Evolutionary conservation across 345 rosid genomes (phyloP).

Genomic region (Physaria fendleri): DNA sequence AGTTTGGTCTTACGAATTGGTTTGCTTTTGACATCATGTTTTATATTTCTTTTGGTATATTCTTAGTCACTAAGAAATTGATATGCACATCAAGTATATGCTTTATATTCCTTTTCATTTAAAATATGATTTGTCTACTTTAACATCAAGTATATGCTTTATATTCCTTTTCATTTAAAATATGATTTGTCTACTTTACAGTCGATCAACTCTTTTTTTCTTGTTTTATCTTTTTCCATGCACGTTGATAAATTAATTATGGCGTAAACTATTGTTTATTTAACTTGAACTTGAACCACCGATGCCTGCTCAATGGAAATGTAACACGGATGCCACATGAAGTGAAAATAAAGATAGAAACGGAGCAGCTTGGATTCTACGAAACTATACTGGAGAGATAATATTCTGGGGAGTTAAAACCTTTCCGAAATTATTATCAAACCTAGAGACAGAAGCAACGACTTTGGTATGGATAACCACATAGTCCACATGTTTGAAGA

Average conservation of each 20-base stretch:
- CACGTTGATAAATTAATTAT: slow-evolving; percentile 29
- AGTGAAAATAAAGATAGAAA: too few species aligned
- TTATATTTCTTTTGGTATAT: slow-evolving; percentile 13
- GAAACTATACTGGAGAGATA: too few species aligned
- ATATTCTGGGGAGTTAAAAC: too few species aligned
- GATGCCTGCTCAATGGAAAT: too few species aligned
- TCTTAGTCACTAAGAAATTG: slow-evolving; percentile 18
- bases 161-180: not conserved
- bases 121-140: not conserved
- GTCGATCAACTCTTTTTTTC: not conserved
- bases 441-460: too few species aligned
- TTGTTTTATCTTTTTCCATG: not conserved
- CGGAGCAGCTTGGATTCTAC: too few species aligned
- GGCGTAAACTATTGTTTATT: slow-evolving; percentile 5
- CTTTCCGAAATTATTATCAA: too few species aligned
- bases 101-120: slow-evolving; percentile 1
- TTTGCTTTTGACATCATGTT: not conserved
- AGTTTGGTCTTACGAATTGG: not conserved
- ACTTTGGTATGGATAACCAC: too few species aligned
- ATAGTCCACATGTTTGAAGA: too few species aligned
- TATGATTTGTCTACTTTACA: slow-evolving; percentile 21
- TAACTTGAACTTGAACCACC: too few species aligned
- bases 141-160: slow-evolving; percentile 20
- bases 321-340: too few species aligned
- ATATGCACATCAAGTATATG: slow-evolving; percentile 6